Evolutionary conservation across 148 eudicot species (phyloP).

Genomic region (Cornus kousa): DNA sequence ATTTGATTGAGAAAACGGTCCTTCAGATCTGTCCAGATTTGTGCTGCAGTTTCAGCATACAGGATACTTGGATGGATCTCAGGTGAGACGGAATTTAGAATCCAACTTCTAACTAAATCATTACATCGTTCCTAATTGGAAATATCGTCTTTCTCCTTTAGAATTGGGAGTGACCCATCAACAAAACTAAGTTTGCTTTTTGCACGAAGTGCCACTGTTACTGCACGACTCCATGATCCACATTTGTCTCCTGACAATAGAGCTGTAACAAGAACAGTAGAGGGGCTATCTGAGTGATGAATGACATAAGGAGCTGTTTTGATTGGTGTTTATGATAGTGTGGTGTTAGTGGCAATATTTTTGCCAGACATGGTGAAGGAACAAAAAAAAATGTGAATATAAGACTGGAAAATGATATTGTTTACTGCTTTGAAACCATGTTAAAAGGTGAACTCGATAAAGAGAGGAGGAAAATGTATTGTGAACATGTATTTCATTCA

Average conservation of each 20-base stretch:
- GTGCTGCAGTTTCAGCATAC: neutral
- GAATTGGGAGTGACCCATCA: slow-evolving; percentile 6
- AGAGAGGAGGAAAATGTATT: neutral
- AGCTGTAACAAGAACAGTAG: slow-evolving; percentile 10
- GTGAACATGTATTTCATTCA: neutral
- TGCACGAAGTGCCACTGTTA: neutral
- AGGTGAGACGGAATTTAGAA: slow-evolving; percentile 11
- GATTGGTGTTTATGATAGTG: neutral
- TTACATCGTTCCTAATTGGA: no score
- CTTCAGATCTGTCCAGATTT: slow-evolving; percentile 8
- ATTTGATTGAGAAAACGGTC: slow-evolving; percentile 13
- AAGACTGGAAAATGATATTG: neutral
- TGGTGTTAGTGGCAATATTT: neutral
- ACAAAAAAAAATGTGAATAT: neutral
- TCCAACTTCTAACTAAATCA: no score
- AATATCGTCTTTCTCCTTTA: no score
- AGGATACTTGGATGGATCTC: slow-evolving; percentile 14
- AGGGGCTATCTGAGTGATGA: slow-evolving; percentile 11
- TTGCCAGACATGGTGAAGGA: neutral
- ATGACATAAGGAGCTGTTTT: neutral
- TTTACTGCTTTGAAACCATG: slow-evolving; percentile 2
- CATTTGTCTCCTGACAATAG: slow-evolving; percentile 10
- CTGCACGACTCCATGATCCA: slow-evolving; percentile 9
- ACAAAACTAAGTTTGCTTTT: slow-evolving; percentile 7
- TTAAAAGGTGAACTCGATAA: neutral